Evolutionary conservation across 192 early-diverging fungal genomes (phyloP).

Genomic region (Endogone sp.): DNA sequence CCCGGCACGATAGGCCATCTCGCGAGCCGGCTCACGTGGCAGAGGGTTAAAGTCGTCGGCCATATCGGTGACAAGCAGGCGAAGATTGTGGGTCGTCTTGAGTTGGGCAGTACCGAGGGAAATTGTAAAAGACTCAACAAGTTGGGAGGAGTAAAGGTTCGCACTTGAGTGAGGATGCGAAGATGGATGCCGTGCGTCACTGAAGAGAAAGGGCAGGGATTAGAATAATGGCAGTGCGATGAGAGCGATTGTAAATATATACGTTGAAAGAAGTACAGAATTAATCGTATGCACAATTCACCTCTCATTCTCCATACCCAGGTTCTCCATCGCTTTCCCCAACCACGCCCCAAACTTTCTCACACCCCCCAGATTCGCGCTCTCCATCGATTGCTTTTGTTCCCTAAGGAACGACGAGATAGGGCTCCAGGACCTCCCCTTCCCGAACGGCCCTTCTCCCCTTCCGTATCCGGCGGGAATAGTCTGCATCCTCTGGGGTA

Average conservation of each 20-base stretch:
- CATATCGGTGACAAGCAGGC: constrained; percentile 49
- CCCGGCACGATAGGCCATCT: constrained; percentile 64
- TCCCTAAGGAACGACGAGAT: constrained; percentile 47
- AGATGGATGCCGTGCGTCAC: neutral
- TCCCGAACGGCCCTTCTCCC: neutral
- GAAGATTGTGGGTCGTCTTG: constrained; percentile 67
- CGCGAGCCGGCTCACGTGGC: constrained; percentile 32
- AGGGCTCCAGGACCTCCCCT: neutral
- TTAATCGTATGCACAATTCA: too few species aligned
- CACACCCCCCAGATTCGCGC: constrained; percentile 36
- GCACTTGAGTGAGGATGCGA: neutral
- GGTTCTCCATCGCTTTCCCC: constrained; percentile 63
- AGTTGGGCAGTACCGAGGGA: constrained; percentile 68
- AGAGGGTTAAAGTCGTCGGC: constrained; percentile 35
- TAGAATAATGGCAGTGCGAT: too few species aligned
- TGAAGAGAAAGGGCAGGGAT: neutral
- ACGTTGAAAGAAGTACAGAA: too few species aligned
- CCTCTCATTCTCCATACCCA: constrained; percentile 47
- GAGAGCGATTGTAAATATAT: too few species aligned
- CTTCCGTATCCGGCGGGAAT: neutral
- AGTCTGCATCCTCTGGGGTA: neutral
- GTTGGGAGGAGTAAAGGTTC: constrained; percentile 21
- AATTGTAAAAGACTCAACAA: constrained; percentile 72
- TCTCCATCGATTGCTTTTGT: constrained; percentile 44
- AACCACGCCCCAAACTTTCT: constrained; percentile 52